Conservation (phyloP, 371 early-diverging fungal genomes). For the Racocetra persica region DNA sequence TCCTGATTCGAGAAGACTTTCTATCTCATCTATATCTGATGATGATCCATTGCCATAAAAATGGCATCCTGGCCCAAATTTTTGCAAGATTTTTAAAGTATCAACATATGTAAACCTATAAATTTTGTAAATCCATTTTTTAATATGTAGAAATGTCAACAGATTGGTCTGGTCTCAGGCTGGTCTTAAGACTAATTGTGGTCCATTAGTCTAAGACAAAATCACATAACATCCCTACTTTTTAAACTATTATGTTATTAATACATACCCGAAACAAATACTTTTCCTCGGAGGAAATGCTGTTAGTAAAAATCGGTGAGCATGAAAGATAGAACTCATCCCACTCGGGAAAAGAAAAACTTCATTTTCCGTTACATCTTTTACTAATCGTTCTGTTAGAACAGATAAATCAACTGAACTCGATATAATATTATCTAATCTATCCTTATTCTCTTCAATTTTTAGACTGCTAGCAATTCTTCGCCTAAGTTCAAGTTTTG, state of each 20-base stretch:
- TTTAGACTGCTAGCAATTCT: constrained; percentile 86
- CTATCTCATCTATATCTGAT: constrained; percentile 73
- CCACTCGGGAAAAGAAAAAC: constrained; percentile 91
- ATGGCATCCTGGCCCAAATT: constrained; percentile 88
- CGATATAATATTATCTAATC: too few species aligned
- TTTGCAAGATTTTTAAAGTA: constrained; percentile 92
- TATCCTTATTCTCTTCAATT: too few species aligned
- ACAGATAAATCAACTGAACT: constrained; percentile 38
- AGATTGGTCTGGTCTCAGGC: too few species aligned
- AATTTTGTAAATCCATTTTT: too few species aligned
- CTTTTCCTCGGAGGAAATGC: constrained; percentile 66
- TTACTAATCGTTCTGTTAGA: constrained; percentile 55
- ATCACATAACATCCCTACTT: background rate
- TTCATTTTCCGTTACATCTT: constrained; percentile 71
- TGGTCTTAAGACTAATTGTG: too few species aligned
- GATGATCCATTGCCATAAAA: constrained; percentile 87
- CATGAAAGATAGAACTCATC: constrained; percentile 93
- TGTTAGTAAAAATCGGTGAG: constrained; percentile 70
- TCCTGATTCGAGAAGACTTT: constrained; percentile 60
- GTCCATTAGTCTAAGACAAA: background rate
- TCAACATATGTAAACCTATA: constrained; percentile 92
- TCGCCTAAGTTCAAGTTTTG: constrained; percentile 74
- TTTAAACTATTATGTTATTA: background rate
- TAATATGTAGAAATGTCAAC: too few species aligned
- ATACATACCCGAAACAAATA: constrained; percentile 87